phyloP scores from a whole-genome alignment of 2,329 filamentous ascomycete genomes.

The Rachicladosporium sp. region DNA sequence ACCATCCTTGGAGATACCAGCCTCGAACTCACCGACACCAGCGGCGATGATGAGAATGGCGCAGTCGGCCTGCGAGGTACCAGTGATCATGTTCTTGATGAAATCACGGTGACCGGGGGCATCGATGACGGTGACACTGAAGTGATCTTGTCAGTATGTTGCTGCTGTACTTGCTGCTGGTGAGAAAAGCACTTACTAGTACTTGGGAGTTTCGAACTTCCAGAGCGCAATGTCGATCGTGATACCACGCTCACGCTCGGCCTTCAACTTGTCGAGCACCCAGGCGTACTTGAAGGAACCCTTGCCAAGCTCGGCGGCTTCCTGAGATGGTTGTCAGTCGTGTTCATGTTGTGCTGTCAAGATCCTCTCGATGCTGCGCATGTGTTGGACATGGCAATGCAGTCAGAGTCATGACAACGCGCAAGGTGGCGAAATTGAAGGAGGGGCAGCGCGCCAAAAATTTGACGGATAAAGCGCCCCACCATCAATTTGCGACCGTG shows the following conservation, averaged over 20 bases:
- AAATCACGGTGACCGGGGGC: slow-evolving; percentile 99
- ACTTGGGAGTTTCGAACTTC: slow-evolving; percentile 99
- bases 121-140: slow-evolving; percentile 39
- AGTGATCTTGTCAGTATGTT: neutral
- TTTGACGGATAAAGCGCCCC: no score
- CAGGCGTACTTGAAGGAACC: slow-evolving; percentile 99
- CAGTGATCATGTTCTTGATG: slow-evolving; percentile 99
- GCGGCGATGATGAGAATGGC: slow-evolving; percentile 99
- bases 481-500: no score
- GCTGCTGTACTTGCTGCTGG: slow-evolving; percentile 8
- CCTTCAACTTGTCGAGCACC: slow-evolving; percentile 99
- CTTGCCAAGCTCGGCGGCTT: slow-evolving; percentile 98
- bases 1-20: slow-evolving; percentile 99
- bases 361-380: neutral
- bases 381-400: slow-evolving; percentile 2
- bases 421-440: neutral
- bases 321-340: slow-evolving; percentile 42
- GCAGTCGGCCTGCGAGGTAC: slow-evolving; percentile 99
- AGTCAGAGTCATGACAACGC: slow-evolving; percentile 2
- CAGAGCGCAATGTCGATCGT: slow-evolving; percentile 99
- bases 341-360: neutral
- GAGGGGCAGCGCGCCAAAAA: slow-evolving; percentile 1
- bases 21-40: slow-evolving; percentile 99
- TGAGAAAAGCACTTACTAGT: slow-evolving; percentile 40
- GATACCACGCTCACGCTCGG: slow-evolving; percentile 99